Base-by-base conservation (phyloP, 2,329 filamentous ascomycete species). In the Cladophialophora carrionii region DNA sequence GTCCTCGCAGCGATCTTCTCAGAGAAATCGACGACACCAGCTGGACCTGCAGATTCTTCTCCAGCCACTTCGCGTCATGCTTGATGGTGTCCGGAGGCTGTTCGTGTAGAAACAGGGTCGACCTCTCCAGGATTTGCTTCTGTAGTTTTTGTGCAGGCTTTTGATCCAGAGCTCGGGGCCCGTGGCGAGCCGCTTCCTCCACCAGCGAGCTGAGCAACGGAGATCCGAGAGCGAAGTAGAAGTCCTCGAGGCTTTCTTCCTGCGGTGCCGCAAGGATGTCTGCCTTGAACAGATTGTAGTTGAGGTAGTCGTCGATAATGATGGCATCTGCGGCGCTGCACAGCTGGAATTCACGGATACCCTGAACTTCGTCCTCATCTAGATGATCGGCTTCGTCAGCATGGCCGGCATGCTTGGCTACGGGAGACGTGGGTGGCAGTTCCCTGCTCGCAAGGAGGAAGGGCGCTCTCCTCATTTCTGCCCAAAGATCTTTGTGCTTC, bases 1-100 rank as follows among this genome's bases (percentile, higher is more conserved):
- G 87, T 0, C 89, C 89, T 64, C 85, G 85, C 10, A 98, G 83
- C n/a, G 88, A 89, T 66, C 90, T 87, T 26, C 89, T 87, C 46
- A 96, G 84, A 4, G 88, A 87, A 59, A 99, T 88, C 0, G 88
- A 89, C 26, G 88, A 87, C 9, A 97, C 93, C 61, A 89, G 85
- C 69, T 90, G 84, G 2, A 99, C 91, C 0, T 81, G 83, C 14
- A 99, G 80, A 70, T 96, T 90, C 74, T 91, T 90, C 72, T 96
- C 92, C 10, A 99, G 81, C 95, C 95, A 99, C 71, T 90, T 91
- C 6, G 87, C 85, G 75, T 98, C 93, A 73, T 95, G 91, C 70
- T 89, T 90, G 73, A 99, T 88, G n/a, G 84, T 83, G 65, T 96
- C 90, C 4, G 85, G 82, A 41, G 88, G 85, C 74, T 94, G 90